Percentiles rank a stretch among this genome's conserved stretches.
Conservation (phyloP, 78 protist genomes). For the Isochrysis galbana region DNA sequence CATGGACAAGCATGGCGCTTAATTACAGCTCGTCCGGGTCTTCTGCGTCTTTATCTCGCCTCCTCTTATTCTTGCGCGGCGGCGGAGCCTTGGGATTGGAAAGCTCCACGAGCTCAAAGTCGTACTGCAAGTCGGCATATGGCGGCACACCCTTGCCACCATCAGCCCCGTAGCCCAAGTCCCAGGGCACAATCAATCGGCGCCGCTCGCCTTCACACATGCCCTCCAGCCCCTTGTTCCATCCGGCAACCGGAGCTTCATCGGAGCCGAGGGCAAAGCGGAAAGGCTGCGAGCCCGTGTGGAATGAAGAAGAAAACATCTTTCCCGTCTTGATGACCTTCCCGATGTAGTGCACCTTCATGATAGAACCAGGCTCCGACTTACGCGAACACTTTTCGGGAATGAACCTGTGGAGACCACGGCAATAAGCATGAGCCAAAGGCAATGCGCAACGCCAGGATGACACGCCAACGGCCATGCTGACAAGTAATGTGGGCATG, state of each 20-base stretch:
- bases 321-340: neutral
- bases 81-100: neutral
- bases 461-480: too few species aligned
- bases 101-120: constrained; percentile 14
- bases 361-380: neutral
- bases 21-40: neutral
- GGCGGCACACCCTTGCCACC: neutral
- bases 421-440: neutral
- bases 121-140: neutral
- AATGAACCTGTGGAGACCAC: neutral
- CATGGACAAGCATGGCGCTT: too few species aligned
- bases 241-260: neutral
- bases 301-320: neutral
- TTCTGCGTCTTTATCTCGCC: neutral
- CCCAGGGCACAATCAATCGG: neutral
- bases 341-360: neutral
- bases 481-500: too few species aligned
- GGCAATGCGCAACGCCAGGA: too few species aligned
- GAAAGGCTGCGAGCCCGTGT: neutral
- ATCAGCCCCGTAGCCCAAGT: neutral
- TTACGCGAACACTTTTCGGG: neutral
- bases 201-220: constrained; percentile 24
- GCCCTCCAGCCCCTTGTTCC: neutral
- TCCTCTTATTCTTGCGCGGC: neutral
- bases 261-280: neutral